Percentiles rank a stretch among this genome's conserved stretches.
Conservation (phyloP, 1,284 basidiomycete species). For the Cutaneotrichosporon sp. region DNA sequence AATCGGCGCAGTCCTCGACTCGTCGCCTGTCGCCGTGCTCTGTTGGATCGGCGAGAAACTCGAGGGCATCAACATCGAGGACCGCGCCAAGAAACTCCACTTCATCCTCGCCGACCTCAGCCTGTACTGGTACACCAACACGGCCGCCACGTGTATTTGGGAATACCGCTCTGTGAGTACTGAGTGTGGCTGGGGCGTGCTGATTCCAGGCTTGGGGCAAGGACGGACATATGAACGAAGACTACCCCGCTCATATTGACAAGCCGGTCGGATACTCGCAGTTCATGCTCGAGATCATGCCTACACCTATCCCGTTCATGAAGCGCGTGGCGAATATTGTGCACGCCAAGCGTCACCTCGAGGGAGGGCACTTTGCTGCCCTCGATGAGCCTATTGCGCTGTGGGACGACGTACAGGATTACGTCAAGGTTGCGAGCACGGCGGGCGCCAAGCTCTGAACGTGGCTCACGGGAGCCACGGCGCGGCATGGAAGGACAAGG, state of each 20-base stretch:
- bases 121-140: slow-evolving; percentile 54
- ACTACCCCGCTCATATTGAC: slow-evolving; percentile 32
- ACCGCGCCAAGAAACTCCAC: slow-evolving; percentile 23
- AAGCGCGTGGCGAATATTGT: slow-evolving; percentile 46
- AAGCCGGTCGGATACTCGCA: slow-evolving; percentile 53
- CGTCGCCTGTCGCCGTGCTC: slow-evolving; percentile 51
- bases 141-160: slow-evolving; percentile 53
- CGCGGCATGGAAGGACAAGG: neutral
- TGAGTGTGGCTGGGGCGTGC: slow-evolving; percentile 6
- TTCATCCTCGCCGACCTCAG: slow-evolving; percentile 48
- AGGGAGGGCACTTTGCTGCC: slow-evolving; percentile 54
- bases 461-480: neutral
- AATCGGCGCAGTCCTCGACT: slow-evolving; percentile 48
- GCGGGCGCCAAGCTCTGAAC: slow-evolving; percentile 5
- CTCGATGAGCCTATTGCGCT: slow-evolving; percentile 53
- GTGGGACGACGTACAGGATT: slow-evolving; percentile 45
- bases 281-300: slow-evolving; percentile 51
- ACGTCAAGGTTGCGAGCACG: slow-evolving; percentile 41
- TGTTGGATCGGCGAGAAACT: slow-evolving; percentile 56
- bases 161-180: slow-evolving; percentile 52
- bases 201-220: slow-evolving; percentile 28
- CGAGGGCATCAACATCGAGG: slow-evolving; percentile 12
- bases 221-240: slow-evolving; percentile 18
- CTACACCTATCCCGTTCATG: slow-evolving; percentile 48
- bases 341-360: slow-evolving; percentile 45